Percentiles rank a stretch among this genome's conserved stretches.
Conservation (phyloP, 441 rosid genomes). For the Adansonia grandidieri region DNA sequence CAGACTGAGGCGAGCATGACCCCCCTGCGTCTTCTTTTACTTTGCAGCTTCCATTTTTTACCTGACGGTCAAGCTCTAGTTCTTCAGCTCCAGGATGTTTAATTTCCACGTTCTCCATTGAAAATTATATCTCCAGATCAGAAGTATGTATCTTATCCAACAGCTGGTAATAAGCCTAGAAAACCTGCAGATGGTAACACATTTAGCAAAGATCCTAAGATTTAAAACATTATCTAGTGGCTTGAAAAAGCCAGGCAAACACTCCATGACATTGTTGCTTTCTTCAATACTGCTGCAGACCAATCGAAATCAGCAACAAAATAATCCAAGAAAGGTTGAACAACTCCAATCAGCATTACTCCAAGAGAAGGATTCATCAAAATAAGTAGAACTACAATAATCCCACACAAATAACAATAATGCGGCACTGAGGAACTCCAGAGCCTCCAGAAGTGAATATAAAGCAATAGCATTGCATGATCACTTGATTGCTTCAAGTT, state of each 20-base stretch:
- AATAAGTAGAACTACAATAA: slow-evolving; percentile 49
- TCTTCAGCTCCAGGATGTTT: slow-evolving; percentile 33
- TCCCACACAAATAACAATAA: slow-evolving; percentile 43
- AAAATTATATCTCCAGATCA: slow-evolving; percentile 31
- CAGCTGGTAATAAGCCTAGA: slow-evolving; percentile 40
- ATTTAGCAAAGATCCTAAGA: slow-evolving; percentile 49
- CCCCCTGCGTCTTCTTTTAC: slow-evolving; percentile 23
- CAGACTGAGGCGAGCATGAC: slow-evolving; percentile 19
- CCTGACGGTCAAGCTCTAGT: slow-evolving; percentile 27
- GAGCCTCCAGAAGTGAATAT: slow-evolving; percentile 52
- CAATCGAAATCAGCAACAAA: slow-evolving; percentile 68
- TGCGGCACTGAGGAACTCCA: slow-evolving; percentile 54
- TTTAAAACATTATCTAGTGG: slow-evolving; percentile 38
- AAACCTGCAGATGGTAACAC: slow-evolving; percentile 63
- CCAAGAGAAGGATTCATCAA: slow-evolving; percentile 65
- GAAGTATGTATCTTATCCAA: slow-evolving; percentile 31
- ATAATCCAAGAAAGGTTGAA: slow-evolving; percentile 57
- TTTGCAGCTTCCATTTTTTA: slow-evolving; percentile 26
- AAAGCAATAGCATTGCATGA: slow-evolving; percentile 53
- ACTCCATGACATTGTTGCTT: slow-evolving; percentile 64
- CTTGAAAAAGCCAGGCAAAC: slow-evolving; percentile 67
- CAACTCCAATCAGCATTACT: slow-evolving; percentile 72
- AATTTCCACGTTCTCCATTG: slow-evolving; percentile 47
- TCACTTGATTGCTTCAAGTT: slow-evolving; percentile 63
- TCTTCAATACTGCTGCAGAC: slow-evolving; percentile 68